These are phyloP conservation scores for Phytophthora sp. DNA, from an alignment of 352 stramenopile genomes.

Conservation along the genomic window DNA sequence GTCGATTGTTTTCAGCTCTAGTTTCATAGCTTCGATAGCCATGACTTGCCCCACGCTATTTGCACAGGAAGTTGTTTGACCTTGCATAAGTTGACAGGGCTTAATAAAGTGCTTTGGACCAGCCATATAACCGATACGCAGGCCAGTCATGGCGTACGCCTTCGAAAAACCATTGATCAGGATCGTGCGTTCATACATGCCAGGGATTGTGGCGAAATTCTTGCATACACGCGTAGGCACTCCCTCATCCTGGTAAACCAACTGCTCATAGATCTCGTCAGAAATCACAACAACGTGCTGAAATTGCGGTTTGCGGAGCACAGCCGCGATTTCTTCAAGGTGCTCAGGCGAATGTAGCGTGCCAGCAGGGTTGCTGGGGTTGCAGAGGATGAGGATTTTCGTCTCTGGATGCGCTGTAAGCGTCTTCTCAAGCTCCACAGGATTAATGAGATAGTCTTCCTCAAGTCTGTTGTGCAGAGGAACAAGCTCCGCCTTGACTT, in stretches of 20 bases:
- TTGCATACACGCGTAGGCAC: constrained; percentile 55
- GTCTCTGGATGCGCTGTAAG: constrained; percentile 73
- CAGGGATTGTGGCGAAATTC: constrained; percentile 72
- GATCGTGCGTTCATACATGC: constrained; percentile 92
- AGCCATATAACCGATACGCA: constrained; percentile 93
- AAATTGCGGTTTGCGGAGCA: constrained; percentile 63
- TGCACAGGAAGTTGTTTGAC: constrained; percentile 95
- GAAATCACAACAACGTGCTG: constrained; percentile 87
- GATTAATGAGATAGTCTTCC: constrained; percentile 92
- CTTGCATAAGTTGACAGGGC: constrained; percentile 92
- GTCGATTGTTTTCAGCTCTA: constrained; percentile 70
- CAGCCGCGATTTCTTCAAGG: constrained; percentile 51
- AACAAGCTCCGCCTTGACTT: constrained; percentile 88
- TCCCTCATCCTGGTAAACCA: constrained; percentile 89
- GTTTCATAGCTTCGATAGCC: constrained; percentile 87
- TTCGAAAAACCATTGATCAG: constrained; percentile 98
- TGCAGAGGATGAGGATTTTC: constrained; percentile 95
- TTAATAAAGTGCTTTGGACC: constrained; percentile 76
- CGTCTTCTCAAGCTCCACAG: constrained; percentile 68
- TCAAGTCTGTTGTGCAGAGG: constrained; percentile 89
- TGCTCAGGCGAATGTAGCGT: constrained; percentile 70
- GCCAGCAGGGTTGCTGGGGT: constrained; percentile 96
- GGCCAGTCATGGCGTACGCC: constrained; percentile 95
- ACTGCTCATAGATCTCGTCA: constrained; percentile 97
- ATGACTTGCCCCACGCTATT: constrained; percentile 93